These are phyloP conservation scores for Aegilops longissima DNA, from an alignment of 176 grass and related monocot genomes.

Conservation along the genomic window DNA sequence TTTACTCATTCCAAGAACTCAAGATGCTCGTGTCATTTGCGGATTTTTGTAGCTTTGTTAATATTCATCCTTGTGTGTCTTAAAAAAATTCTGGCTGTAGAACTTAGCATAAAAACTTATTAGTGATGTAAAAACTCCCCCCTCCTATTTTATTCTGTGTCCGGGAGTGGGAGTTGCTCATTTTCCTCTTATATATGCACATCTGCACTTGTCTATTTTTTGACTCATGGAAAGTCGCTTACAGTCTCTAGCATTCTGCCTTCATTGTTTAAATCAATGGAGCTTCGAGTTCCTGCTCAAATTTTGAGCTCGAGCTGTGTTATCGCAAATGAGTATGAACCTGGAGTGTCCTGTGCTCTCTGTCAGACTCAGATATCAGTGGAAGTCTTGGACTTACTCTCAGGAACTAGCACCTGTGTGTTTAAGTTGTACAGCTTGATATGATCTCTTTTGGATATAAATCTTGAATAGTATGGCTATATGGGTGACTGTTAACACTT, in stretches of 20 bases:
- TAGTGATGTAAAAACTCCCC: not conserved
- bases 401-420: not conserved
- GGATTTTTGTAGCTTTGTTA: slow-evolving; percentile 8
- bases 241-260: not conserved
- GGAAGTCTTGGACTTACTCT: slow-evolving; percentile 11
- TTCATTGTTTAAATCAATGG: not conserved
- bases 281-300: not conserved
- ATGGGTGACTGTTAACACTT: not conserved
- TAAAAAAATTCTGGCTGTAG: not conserved
- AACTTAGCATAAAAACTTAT: not conserved
- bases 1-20: not conserved
- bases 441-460: slow-evolving; percentile 9
- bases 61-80: not conserved
- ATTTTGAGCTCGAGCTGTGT: not conserved
- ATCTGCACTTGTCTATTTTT: not conserved
- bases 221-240: not conserved
- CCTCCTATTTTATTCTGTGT: not conserved
- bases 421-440: not conserved
- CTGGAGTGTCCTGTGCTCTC: not conserved
- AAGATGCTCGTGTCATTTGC: slow-evolving; percentile 1
- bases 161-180: not conserved
- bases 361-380: slow-evolving; percentile 14
- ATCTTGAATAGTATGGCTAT: slow-evolving; percentile 1
- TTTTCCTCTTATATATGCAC: not conserved
- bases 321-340: not conserved